Base-by-base conservation (phyloP, 23 red algal genomes). In the Gracilariopsis chorda region DNA sequence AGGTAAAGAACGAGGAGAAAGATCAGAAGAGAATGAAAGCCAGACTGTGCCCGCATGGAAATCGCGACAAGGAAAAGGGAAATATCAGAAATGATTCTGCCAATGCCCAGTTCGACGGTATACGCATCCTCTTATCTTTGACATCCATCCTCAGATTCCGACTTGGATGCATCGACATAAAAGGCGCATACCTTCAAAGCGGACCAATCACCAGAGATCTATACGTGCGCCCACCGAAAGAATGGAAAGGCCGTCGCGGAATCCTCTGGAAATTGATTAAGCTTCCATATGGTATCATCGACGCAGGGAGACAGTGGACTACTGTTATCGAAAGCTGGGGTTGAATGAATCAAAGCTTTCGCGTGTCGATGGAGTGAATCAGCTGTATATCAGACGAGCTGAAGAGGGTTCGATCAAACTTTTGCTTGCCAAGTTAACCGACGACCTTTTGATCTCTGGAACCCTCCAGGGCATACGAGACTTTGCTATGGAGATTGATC, bases 31-130 rank as follows among this genome's bases (percentile, higher is more conserved):
- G 44, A 51, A n/a, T 80, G 25, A 80, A 32, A 42, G 49, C 23
- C 35, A 20, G 75, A 51, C 75, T 80, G 21, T 80, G 75, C 35
- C 75, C 75, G 25, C 75, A 80, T 47, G 7, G 75, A 23, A 57
- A 55, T 47, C 20, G 46, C 4, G 49, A 80, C 75, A 80, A 24
- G 24, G 75, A 80, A 47, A 80, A 80, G 27, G 49, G 55, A n/a
- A 49, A 80, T 53, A 53, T 80, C 9, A 10, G 49, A 4, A 80
- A 80, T 11, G 75, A 80, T 8, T 80, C 43, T 19, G 36, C 75
- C 46, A 80, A 24, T 52, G 75, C 5, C 10, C 75, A 57, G 25
- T 80, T 30, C 25, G 7, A 51, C 75, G 75, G 10, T 23, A 80
- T 57, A 51, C 39, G 41, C 42, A 52, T 80, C 7, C 25, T 56